These are phyloP conservation scores for Trametes pubescens DNA, from an alignment of 1,284 basidiomycete genomes.

Conservation along the genomic window DNA sequence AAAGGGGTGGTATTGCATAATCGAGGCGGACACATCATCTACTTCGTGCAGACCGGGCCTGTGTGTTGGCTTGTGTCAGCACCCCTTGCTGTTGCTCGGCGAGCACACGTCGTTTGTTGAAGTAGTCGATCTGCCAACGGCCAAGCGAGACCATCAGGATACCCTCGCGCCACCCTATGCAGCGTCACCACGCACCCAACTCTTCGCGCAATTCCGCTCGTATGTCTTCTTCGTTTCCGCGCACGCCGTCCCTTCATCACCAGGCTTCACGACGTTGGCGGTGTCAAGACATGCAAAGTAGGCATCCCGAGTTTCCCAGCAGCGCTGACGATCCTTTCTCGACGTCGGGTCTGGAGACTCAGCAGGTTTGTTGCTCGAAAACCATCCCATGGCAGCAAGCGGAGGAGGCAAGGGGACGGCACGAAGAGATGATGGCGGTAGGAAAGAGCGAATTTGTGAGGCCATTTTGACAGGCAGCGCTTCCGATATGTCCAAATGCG, in stretches of 20 bases:
- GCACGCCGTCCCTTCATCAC: conserved; percentile 69
- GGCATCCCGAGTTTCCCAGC: conserved; percentile 80
- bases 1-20: not conserved
- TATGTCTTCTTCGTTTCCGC: conserved; percentile 59
- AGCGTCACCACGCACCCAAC: conserved; percentile 70
- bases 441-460: not conserved
- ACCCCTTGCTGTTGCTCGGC: conserved; percentile 76
- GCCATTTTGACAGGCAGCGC: conserved; percentile 4
- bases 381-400: conserved; percentile 45
- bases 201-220: conserved; percentile 76
- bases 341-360: conserved; percentile 54
- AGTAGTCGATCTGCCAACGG: conserved; percentile 75
- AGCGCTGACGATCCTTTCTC: conserved; percentile 67
- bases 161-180: not conserved
- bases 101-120: conserved; percentile 81
- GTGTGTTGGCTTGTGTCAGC: conserved; percentile 62
- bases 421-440: not conserved
- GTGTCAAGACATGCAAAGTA: conserved; percentile 82
- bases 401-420: not conserved
- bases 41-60: conserved; percentile 54
- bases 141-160: not conserved
- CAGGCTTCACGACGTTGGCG: conserved; percentile 69
- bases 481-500: conserved; percentile 3
- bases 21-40: conserved; percentile 11
- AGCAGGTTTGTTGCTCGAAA: conserved; percentile 37